phyloP scores from a whole-genome alignment of 305 asterid species.

The Ruellia speciosa region DNA sequence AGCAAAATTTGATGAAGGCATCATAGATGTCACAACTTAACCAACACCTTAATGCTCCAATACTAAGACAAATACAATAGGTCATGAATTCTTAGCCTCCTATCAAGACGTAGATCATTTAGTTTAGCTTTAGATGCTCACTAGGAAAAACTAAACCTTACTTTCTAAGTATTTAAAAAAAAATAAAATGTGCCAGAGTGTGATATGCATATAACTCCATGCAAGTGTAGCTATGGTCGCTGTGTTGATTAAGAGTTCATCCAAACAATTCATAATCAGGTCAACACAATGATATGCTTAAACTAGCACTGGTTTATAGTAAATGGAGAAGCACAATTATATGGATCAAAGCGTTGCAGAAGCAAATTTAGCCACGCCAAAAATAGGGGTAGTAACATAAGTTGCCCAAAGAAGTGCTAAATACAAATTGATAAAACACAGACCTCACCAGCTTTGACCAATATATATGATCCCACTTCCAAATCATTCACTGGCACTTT shows the following conservation, averaged over 20 bases:
- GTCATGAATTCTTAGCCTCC: not conserved
- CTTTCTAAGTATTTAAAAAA: too few species aligned
- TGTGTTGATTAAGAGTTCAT: too few species aligned
- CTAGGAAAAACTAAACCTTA: not conserved
- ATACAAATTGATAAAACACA: constrained; percentile 26
- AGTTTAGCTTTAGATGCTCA: constrained; percentile 8
- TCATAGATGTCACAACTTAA: constrained; percentile 6
- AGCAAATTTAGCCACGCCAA: constrained; percentile 11
- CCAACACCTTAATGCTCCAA: constrained; percentile 7
- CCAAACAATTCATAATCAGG: too few species aligned
- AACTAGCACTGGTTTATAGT: too few species aligned
- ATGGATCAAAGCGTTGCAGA: not conserved
- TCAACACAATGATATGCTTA: too few species aligned
- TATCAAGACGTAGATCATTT: too few species aligned
- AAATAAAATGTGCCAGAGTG: too few species aligned
- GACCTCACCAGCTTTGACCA: constrained; percentile 99
- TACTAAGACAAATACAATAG: not conserved
- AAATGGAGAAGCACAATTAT: too few species aligned
- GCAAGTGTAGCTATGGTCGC: too few species aligned
- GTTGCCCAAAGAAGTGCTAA: not conserved
- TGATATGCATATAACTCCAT: too few species aligned
- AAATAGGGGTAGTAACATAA: too few species aligned
- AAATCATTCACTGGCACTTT: constrained; percentile 76
- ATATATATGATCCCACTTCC: constrained; percentile 66
- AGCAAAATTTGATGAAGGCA: constrained; percentile 1